A percentile compares a stretch with the other conserved stretches of the same genome.
These are phyloP conservation scores for Solanum chmielewskii DNA, from an alignment of 257 asterid genomes.

Conservation along the genomic window DNA sequence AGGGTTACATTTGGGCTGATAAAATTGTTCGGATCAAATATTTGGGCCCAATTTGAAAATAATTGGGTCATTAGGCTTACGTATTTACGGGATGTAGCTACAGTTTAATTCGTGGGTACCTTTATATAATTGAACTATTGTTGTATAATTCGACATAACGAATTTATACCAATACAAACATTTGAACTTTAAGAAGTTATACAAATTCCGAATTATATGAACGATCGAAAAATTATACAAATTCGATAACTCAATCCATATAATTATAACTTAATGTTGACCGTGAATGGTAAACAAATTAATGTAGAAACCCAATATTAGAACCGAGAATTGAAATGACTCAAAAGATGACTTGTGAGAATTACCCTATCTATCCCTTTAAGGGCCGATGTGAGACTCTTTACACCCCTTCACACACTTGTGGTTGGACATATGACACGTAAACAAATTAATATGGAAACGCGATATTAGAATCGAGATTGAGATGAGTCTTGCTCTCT, in stretches of 20 bases:
- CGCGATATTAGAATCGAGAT: not conserved
- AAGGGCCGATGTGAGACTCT: not conserved
- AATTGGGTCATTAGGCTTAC: not conserved
- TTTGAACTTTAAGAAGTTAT: no score
- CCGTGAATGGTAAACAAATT: not conserved
- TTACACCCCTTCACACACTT: not conserved
- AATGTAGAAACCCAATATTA: not conserved
- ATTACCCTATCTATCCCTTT: not conserved
- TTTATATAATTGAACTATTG: no score
- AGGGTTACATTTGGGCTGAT: not conserved
- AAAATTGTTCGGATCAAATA: not conserved
- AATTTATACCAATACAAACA: no score
- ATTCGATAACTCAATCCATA: no score
- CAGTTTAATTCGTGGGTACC: no score
- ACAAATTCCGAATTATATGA: fast-evolving
- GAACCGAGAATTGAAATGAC: not conserved
- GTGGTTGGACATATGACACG: not conserved
- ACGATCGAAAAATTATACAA: no score
- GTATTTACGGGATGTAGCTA: no score
- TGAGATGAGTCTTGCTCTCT: not conserved
- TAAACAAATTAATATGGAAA: not conserved
- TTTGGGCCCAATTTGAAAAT: not conserved
- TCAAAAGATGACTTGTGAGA: not conserved
- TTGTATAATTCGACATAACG: no score
- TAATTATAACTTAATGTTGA: no score